These are phyloP conservation scores for Plasmodium knowlesi DNA, from an alignment of 169 alveolate genomes.

Conservation along the genomic window DNA sequence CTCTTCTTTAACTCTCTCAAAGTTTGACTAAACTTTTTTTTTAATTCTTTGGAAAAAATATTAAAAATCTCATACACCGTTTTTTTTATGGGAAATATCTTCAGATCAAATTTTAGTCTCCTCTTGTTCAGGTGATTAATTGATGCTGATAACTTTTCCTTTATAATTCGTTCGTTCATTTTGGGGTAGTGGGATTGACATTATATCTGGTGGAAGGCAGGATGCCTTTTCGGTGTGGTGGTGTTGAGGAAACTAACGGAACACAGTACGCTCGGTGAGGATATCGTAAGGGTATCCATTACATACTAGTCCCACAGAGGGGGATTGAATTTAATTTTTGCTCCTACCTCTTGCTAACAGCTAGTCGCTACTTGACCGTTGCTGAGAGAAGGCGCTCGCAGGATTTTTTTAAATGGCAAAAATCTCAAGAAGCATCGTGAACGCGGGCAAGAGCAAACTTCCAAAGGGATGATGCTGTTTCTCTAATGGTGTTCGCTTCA, in stretches of 20 bases:
- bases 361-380: not conserved
- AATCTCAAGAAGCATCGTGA: not conserved
- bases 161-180: conserved; percentile 57
- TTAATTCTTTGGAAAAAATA: conserved; percentile 28
- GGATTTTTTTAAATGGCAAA: not conserved
- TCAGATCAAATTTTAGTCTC: conserved; percentile 37
- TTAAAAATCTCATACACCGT: conserved; percentile 52
- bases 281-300: not conserved
- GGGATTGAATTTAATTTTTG: not conserved
- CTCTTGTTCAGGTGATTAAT: conserved; percentile 50
- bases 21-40: conserved; percentile 19
- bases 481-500: not conserved
- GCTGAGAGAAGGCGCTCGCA: not conserved
- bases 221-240: not conserved
- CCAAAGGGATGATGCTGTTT: not conserved
- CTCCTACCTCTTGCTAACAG: not conserved
- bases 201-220: not conserved
- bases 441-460: not conserved
- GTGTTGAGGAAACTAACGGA: not conserved
- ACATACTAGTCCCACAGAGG: not conserved
- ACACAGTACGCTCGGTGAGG: not conserved
- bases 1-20: conserved; percentile 25
- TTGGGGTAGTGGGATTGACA: not conserved
- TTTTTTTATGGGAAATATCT: conserved; percentile 44
- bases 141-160: conserved; percentile 32